A percentile compares a stretch with the other conserved stretches of the same genome.
Evolutionary conservation across 805 yeast genomes (phyloP).

Genomic region (Yamadazyma kitorensis): DNA sequence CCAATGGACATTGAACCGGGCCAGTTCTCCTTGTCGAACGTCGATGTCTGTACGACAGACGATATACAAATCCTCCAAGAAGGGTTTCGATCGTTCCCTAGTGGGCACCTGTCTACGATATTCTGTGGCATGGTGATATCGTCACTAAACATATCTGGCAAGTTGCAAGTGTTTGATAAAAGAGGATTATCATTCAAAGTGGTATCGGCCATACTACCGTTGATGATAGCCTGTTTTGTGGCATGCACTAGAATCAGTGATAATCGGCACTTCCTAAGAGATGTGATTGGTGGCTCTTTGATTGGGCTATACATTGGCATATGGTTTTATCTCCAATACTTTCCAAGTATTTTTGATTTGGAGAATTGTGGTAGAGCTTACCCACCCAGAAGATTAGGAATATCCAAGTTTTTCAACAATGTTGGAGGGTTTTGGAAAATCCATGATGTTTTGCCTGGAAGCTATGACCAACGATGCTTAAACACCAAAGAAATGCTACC

Average conservation of each 20-base stretch:
- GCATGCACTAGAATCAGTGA: constrained; percentile 47
- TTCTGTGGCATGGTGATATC: constrained; percentile 33
- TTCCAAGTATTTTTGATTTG: constrained; percentile 30
- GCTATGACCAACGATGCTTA: constrained; percentile 19
- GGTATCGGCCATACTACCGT: constrained; percentile 31
- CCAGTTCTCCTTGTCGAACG: constrained; percentile 9
- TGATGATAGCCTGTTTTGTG: constrained; percentile 30
- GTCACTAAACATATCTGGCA: constrained; percentile 31
- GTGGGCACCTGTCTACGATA: constrained; percentile 29
- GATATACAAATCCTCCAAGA: constrained; percentile 17
- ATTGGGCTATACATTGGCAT: constrained; percentile 34
- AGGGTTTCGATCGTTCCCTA: constrained; percentile 28
- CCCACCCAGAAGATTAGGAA: constrained; percentile 41
- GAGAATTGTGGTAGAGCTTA: constrained; percentile 38
- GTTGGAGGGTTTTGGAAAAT: constrained; percentile 39
- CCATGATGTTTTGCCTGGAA: constrained; percentile 23
- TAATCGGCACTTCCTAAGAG: constrained; percentile 41
- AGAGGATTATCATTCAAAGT: constrained; percentile 33
- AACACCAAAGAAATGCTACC: constrained; percentile 8
- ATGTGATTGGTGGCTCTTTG: constrained; percentile 36
- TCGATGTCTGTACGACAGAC: constrained; percentile 17
- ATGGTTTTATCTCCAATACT: constrained; percentile 40
- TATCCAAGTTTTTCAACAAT: constrained; percentile 19
- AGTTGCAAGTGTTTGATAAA: constrained; percentile 32
- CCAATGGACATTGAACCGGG: constrained; percentile 10